phyloP scores from a whole-genome alignment of 2,329 filamentous ascomycete species.

The Coniochaeta pulveracea region DNA sequence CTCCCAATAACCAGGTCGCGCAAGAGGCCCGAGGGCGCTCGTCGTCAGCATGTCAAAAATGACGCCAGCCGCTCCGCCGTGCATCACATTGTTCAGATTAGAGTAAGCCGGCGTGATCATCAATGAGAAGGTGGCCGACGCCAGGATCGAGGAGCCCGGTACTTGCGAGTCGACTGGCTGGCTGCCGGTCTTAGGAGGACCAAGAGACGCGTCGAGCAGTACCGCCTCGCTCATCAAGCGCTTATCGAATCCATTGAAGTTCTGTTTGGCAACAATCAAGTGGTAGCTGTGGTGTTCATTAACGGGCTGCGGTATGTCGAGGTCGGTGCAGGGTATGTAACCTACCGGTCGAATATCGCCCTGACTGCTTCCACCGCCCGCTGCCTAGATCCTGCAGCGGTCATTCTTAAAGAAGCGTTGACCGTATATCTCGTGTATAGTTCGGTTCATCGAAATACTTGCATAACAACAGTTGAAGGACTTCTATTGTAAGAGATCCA shows the following conservation, averaged over 20 bases:
- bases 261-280: conserved; percentile 7
- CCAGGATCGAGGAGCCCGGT: conserved; percentile 8
- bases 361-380: conserved; percentile 7
- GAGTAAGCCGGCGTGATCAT: conserved; percentile 28
- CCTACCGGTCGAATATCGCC: conserved; percentile 8
- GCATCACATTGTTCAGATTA: conserved; percentile 35
- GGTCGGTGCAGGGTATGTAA: background rate
- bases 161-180: background rate
- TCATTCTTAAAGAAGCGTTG: too few species aligned
- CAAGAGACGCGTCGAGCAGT: conserved; percentile 17
- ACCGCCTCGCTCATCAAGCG: conserved; percentile 11
- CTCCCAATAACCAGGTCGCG: conserved; percentile 36
- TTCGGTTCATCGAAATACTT: too few species aligned
- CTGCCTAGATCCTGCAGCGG: conserved; percentile 1
- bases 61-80: conserved; percentile 40
- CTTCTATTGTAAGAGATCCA: too few species aligned
- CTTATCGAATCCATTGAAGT: conserved; percentile 12
- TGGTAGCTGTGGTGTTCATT: conserved; percentile 9
- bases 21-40: conserved; percentile 33
- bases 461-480: too few species aligned
- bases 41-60: conserved; percentile 45
- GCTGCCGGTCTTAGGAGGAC: conserved; percentile 6
- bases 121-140: conserved; percentile 29
- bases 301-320: background rate
- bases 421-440: too few species aligned